Base-by-base conservation (phyloP, 2,329 filamentous ascomycete genomes). In the Neurospora crassa region DNA sequence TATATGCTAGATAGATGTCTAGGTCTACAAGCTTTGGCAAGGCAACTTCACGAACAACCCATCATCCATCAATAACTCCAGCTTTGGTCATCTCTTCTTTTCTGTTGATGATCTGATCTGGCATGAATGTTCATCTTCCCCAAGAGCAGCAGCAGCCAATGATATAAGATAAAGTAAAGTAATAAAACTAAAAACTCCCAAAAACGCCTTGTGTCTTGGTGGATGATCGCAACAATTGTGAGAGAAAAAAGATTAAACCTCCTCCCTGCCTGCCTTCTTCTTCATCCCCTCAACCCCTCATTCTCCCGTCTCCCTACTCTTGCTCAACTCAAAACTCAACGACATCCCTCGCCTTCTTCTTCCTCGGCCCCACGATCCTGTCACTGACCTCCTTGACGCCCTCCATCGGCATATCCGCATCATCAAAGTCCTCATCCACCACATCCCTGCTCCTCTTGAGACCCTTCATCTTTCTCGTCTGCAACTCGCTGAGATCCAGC, bases 391-490 rank as follows among this genome's bases (percentile, higher is more conserved):
- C 29, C 53, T 63, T 34, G 53, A 63, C 8, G 53, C 53, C 53
- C 53, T 63, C 53, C 53, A 63, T 1, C 7, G 53, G 53, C 53
- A 34, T 16, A 34, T 82, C 85, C 69, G 86, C 84, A 59, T 78
- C 81, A 72, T 83, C 83, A 18, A 77, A 83, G 4, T 83, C 84
- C 69, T 87, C 88, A 34, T 84, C 84, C 59, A 85, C 86, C 69
- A 83, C 84, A 74, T 90, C 90, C 70, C 93, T 88, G 74, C 87
- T 89, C 75, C 96, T 87, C 88, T 98, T 99, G 76, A 99, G 82
- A 76, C 94, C 96, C 89, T 99, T 99, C 94, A 99, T 98, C 89
- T 99, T 99, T 79, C 96, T 90, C 70, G 94, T 96, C 85, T 99
- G 96, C 81, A 99, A 82, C 77, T 91, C 88, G 79, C 85, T 86